phyloP scores from a whole-genome alignment of 140 eudicot genomes.

The Ambrosia hybrid region DNA sequence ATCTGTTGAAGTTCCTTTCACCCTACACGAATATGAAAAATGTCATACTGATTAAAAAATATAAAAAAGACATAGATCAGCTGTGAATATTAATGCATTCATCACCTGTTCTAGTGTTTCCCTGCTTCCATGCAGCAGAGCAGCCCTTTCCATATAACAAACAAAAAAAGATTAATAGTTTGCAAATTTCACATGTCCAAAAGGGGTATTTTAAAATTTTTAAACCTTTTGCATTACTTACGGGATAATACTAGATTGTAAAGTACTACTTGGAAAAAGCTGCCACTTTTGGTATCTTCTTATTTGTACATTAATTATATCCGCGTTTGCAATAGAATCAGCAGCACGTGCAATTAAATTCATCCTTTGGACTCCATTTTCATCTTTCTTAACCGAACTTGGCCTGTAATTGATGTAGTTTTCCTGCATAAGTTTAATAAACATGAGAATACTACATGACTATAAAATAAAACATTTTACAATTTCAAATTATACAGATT shows the following conservation, averaged over 20 bases:
- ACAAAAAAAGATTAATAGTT: background rate
- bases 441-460: background rate
- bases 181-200: constrained; percentile 8
- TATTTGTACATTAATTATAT: constrained; percentile 86
- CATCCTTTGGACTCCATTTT: constrained; percentile 77
- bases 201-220: background rate
- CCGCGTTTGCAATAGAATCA: constrained; percentile 95
- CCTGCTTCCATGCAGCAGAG: constrained; percentile 84
- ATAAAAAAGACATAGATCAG: too few species aligned
- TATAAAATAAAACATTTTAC: too few species aligned
- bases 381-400: constrained; percentile 78
- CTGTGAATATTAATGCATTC: too few species aligned
- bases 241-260: constrained; percentile 81
- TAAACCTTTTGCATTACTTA: constrained; percentile 40
- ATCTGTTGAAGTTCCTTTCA: constrained; percentile 87
- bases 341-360: constrained; percentile 84
- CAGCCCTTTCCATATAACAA: constrained; percentile 52
- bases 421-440: constrained; percentile 55
- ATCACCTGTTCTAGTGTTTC: constrained; percentile 65
- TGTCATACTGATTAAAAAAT: background rate
- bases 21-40: constrained; percentile 49
- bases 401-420: constrained; percentile 90
- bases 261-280: constrained; percentile 71
- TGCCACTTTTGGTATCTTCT: constrained; percentile 95
- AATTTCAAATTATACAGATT: background rate